A percentile compares a stretch with the other conserved stretches of the same genome.
phyloP scores from a whole-genome alignment of 73 alveolate genomes.

The Paramecium tetraurelia region DNA sequence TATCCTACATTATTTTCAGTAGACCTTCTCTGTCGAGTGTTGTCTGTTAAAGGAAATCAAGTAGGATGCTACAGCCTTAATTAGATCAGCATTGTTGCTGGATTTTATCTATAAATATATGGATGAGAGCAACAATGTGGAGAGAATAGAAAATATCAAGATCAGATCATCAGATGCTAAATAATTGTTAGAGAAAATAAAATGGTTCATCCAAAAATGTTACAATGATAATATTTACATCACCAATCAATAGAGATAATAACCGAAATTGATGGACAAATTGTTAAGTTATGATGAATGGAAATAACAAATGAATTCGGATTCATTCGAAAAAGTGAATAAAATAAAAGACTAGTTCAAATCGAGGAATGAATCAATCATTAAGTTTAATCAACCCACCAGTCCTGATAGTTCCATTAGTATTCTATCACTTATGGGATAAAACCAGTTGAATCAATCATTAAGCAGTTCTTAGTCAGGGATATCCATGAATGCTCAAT shows the following conservation, averaged over 20 bases:
- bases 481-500: not conserved
- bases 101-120: conserved; percentile 13
- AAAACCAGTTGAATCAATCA: not conserved
- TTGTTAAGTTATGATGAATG: conserved; percentile 24
- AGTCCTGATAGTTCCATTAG: not conserved
- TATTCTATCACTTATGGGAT: not conserved
- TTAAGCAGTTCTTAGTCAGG: not conserved
- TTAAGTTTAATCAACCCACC: not conserved
- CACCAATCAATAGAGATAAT: not conserved
- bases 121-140: not conserved
- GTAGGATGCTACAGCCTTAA: not conserved
- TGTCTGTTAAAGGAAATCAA: not conserved
- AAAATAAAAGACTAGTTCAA: not conserved
- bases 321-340: not conserved
- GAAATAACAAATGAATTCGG: not conserved
- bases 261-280: conserved; percentile 1
- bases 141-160: conserved; percentile 11
- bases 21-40: not conserved
- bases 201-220: conserved; percentile 13
- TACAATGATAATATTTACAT: not conserved
- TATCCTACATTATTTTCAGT: not conserved
- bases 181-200: not conserved
- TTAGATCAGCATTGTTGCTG: not conserved
- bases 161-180: not conserved
- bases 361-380: not conserved